Conservation (phyloP, 257 asterid species). For the Solanum paucissectum region DNA sequence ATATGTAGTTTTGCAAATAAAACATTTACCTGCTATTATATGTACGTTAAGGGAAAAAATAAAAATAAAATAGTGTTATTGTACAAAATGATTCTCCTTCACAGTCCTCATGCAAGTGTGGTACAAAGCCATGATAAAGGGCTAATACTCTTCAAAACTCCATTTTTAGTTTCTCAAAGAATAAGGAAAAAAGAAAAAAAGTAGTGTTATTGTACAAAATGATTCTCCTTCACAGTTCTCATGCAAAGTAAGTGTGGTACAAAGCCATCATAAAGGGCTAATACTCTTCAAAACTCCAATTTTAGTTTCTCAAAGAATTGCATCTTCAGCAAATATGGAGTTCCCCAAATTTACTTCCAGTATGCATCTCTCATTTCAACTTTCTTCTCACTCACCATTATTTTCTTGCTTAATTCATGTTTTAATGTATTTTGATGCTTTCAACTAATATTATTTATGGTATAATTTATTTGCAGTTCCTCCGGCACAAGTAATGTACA, state of each 20-base stretch:
- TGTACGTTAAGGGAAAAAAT: background rate
- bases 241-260: background rate
- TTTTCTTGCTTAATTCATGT: background rate
- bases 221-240: background rate
- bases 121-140: background rate
- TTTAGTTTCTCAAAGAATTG: background rate
- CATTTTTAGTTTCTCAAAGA: too few relatives aligned
- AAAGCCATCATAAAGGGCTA: background rate
- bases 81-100: background rate
- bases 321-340: background rate
- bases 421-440: background rate
- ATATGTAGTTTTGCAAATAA: background rate
- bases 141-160: background rate
- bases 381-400: background rate
- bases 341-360: background rate
- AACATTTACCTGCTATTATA: background rate
- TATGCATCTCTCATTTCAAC: background rate
- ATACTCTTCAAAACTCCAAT: background rate
- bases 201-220: background rate
- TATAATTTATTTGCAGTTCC: background rate
- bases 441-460: background rate
- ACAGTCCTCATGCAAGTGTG: background rate
- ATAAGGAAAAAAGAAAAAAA: background rate
- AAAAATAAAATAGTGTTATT: background rate
- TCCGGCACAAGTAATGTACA: conserved; percentile 1